Evolutionary conservation across 768 basidiomycete genomes (phyloP), one percentile per base, ranked within the genome.

Genomic region (Leucogyrophana mollusca): DNA sequence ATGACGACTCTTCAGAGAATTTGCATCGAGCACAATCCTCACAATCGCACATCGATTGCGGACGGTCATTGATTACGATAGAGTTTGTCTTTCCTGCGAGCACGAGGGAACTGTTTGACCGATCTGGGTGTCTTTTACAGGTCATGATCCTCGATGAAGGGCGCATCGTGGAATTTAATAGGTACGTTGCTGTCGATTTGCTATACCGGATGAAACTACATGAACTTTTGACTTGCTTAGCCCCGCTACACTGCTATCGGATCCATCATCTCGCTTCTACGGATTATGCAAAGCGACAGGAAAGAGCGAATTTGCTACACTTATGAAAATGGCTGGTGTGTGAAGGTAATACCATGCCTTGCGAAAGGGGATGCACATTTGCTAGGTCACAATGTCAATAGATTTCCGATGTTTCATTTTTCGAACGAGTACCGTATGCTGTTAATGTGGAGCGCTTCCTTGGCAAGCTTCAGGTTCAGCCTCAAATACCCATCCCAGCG

Each of bases 21-120:
- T 91, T 52, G 80, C 85, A 3, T 76, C 83, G 13, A 89, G 85
- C 60, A 93, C 88, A 0, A 88, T 90, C 46, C 66, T 91, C 24
- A 91, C 88, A 1, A 90, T 92, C 45, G 89, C 90, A 11, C 90
- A 92, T 66, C 79, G 85, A 9, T 70, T 89, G 45, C 75, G 84
- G 3, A 87, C 86, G 2, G 84, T 88, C 40, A 90, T 93, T 45
- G 89, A 92, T 57, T 93, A 91, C 54, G 85, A 92, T 61, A 77
- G 83, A 54, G 87, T 85, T 66, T 47, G 83, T 70, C 1, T 37
- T 14, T 21, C 33, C 23, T 32, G 25, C 10, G 13, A 7, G 35
- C 40, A 16, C 2, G 22, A 18, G 41, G 32, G 14, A 39, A 23
- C 35, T 50, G 55, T 17, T 56, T 21, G 25, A 39, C 44, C 23